Conservation (phyloP, 2,329 filamentous ascomycete genomes). For the Penicillium sp. region DNA sequence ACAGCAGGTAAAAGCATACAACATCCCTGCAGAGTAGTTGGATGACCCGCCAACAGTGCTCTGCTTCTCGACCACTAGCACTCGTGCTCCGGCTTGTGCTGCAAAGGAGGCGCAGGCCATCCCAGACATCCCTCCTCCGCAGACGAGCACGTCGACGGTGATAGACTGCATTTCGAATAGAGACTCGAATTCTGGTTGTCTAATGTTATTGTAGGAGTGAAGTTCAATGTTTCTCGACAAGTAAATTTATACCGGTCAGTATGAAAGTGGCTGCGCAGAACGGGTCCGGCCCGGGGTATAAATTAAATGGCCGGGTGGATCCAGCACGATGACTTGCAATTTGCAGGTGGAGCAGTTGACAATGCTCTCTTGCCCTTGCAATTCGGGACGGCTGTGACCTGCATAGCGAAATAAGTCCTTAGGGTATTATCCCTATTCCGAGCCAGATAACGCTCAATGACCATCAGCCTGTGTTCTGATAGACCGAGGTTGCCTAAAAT, state of each 20-base stretch:
- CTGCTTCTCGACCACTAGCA: constrained; percentile 32
- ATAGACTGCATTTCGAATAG: constrained; percentile 22
- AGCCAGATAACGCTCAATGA: no score
- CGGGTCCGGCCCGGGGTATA: neutral
- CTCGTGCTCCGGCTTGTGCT: constrained; percentile 28
- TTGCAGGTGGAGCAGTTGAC: neutral
- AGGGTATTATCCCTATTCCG: no score
- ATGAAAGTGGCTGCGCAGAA: no score
- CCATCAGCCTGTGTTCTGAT: no score
- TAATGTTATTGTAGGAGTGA: no score
- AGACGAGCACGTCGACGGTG: constrained; percentile 31
- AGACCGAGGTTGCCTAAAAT: no score
- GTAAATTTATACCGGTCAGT: no score
- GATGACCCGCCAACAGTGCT: constrained; percentile 29
- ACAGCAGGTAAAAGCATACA: constrained; percentile 21
- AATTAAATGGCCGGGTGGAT: neutral
- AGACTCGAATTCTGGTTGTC: no score
- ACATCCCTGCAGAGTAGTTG: constrained; percentile 33
- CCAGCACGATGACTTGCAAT: neutral
- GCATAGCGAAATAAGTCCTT: no score
- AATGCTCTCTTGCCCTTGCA: no score
- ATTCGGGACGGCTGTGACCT: no score
- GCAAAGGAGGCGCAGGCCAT: constrained; percentile 34
- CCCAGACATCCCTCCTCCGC: constrained; percentile 35
- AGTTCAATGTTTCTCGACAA: no score